Conservation (phyloP, 179 eudicot species). For the Beta corolliflora region DNA sequence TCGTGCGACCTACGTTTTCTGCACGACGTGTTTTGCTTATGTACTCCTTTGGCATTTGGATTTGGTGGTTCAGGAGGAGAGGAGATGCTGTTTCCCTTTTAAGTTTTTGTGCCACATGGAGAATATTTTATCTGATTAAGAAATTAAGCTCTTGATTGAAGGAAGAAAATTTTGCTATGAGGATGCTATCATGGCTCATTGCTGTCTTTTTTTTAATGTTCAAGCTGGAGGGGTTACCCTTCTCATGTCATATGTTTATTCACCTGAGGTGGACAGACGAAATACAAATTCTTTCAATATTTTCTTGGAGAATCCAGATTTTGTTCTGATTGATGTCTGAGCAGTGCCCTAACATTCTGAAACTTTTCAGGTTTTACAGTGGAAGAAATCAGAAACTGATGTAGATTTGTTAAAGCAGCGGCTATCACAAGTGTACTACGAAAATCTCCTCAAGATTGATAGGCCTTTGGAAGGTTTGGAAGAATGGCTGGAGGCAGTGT, state of each 20-base stretch:
- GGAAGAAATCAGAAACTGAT: constrained; percentile 59
- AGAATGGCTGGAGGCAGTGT: constrained; percentile 92
- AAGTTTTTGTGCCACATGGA: no score
- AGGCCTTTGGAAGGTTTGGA: constrained; percentile 77
- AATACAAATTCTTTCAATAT: not conserved
- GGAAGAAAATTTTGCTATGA: not conserved
- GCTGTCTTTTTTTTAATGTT: not conserved
- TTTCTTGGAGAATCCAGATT: not conserved
- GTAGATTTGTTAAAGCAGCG: constrained; percentile 59
- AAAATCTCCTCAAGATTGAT: constrained; percentile 71
- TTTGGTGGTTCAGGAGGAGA: not conserved
- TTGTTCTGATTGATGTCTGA: not conserved
- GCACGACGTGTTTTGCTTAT: not conserved
- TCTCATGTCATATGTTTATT: not conserved
- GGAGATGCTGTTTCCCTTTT: no score
- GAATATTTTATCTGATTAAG: not conserved
- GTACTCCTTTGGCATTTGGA: not conserved
- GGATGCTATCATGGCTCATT: not conserved
- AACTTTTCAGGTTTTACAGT: constrained; percentile 56
- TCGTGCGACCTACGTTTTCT: not conserved
- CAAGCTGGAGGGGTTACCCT: not conserved
- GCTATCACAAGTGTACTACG: constrained; percentile 69
- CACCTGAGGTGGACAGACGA: not conserved
- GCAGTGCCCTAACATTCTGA: not conserved
- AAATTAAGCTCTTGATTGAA: not conserved